Evolutionary conservation across 208 protist species (phyloP), one percentile per base, ranked within the genome.

Genomic region (Naegleria lovaniensis): DNA sequence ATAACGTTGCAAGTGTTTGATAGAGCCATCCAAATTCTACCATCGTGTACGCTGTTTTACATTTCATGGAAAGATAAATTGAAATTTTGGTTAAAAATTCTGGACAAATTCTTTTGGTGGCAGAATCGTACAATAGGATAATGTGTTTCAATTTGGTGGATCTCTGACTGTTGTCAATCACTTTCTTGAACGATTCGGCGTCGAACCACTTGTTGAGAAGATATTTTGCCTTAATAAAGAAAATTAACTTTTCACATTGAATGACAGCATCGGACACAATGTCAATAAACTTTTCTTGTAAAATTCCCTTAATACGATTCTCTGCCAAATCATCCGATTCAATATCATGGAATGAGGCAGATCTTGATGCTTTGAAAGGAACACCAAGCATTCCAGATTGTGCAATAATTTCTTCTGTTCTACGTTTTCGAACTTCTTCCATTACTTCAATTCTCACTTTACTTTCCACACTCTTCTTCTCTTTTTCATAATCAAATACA

Each of bases 11-110:
- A 36, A 79, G 9, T 36, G 67, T 79, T 79, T 79, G 67, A 79
- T 79, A 79, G 6, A 79, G 25, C 67, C 67, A 79, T 36, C 67
- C 67, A 79, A 79, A 79, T 79, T 79, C 67, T 36, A 79, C n/a
- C 19, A 79, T 36, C 36, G 67, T 79, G n/a, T 79, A 79, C 5
- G 67, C 0, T 79, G n/a, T 33, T 36, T 25, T 25, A 33, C 67
- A 79, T 33, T 79, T 79, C 25, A 19, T 79, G 6, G 67, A 79
- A 36, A 79, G n/a, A 36, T 36, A 79, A 36, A 79, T 29, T 2
- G 67, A 79, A 29, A 79, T 13, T 79, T 79, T 25, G 29, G 29
- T 79, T 25, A 79, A 13, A 33, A 79, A 79, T 6, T 79, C 67
- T 33, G 19, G 29, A 79, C 67, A 79, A 36, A 79, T 79, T 9